These are phyloP conservation scores for Planoprotostelium fungivorum DNA, from an alignment of 78 protist genomes.

Conservation along the genomic window DNA sequence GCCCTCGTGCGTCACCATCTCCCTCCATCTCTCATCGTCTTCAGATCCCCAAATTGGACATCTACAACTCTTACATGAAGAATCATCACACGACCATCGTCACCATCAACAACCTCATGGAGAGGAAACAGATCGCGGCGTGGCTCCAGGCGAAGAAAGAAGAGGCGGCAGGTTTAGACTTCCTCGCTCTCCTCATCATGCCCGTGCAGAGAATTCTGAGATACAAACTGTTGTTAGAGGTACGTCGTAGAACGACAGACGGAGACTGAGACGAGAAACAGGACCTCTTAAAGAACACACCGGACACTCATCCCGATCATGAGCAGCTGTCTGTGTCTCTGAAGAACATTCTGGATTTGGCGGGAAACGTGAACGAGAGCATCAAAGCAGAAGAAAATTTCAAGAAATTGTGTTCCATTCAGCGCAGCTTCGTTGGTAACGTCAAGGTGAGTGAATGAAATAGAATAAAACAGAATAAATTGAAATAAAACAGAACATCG, in stretches of 20 bases:
- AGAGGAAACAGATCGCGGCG: conserved; percentile 23
- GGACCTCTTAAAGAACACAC: neutral
- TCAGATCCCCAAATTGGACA: neutral
- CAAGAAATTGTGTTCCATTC: conserved; percentile 42
- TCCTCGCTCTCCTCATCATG: conserved; percentile 23
- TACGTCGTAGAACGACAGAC: neutral
- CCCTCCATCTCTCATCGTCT: neutral
- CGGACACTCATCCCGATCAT: neutral
- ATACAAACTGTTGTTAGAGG: conserved; percentile 23
- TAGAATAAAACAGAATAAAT: neutral
- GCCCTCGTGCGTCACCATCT: neutral
- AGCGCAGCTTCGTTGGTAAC: conserved; percentile 49
- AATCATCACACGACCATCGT: conserved; percentile 15
- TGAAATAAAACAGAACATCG: conserved; percentile 3
- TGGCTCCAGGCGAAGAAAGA: conserved; percentile 33
- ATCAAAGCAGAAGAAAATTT: conserved; percentile 52
- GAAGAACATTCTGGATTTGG: conserved; percentile 25
- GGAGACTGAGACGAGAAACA: neutral
- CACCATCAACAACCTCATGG: conserved; percentile 7
- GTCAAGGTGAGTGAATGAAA: neutral
- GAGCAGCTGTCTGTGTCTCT: conserved; percentile 10
- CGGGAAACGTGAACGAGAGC: conserved; percentile 36
- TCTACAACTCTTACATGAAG: conserved; percentile 10
- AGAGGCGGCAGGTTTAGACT: neutral
- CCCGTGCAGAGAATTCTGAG: conserved; percentile 61